Evolutionary conservation across 176 grass and related monocot genomes (phyloP).

Genomic region (Phoenix dactylifera): DNA sequence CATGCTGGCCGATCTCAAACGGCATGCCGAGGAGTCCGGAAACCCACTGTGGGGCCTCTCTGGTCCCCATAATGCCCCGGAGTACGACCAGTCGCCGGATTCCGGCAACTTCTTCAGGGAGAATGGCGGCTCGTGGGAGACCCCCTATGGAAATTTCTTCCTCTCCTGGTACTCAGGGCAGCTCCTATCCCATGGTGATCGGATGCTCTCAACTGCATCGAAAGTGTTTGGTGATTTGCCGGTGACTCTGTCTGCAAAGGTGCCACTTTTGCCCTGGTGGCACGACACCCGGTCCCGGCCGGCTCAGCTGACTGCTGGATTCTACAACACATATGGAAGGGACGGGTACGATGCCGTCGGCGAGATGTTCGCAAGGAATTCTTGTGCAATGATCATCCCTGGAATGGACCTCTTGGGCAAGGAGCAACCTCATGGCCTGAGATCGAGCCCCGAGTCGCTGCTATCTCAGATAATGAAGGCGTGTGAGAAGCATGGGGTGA

Average conservation of each 20-base stretch:
- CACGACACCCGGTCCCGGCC: constrained; percentile 56
- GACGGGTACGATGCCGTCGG: constrained; percentile 61
- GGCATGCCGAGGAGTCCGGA: constrained; percentile 26
- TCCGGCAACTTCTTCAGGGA: constrained; percentile 54
- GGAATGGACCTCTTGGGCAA: constrained; percentile 59
- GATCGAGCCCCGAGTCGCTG: constrained; percentile 46
- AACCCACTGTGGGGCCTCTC: constrained; percentile 51
- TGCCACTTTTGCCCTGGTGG: constrained; percentile 67
- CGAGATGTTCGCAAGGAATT: constrained; percentile 49
- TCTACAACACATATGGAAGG: constrained; percentile 43
- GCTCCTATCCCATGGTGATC: constrained; percentile 57
- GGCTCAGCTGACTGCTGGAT: constrained; percentile 56
- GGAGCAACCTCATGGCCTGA: constrained; percentile 34
- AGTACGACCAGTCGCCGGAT: constrained; percentile 47
- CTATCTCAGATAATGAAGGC: constrained; percentile 58
- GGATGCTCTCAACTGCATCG: constrained; percentile 39
- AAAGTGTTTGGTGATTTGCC: constrained; percentile 40
- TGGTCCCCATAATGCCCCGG: constrained; percentile 53
- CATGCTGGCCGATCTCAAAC: constrained; percentile 43
- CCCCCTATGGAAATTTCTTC: constrained; percentile 73
- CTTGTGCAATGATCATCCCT: constrained; percentile 49
- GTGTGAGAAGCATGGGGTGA: constrained; percentile 33
- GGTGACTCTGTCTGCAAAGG: constrained; percentile 57
- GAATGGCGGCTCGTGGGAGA: constrained; percentile 57
- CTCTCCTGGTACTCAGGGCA: constrained; percentile 80